These are phyloP conservation scores for Curvularia sp. DNA, from an alignment of 2,329 filamentous ascomycete species.

Conservation along the genomic window DNA sequence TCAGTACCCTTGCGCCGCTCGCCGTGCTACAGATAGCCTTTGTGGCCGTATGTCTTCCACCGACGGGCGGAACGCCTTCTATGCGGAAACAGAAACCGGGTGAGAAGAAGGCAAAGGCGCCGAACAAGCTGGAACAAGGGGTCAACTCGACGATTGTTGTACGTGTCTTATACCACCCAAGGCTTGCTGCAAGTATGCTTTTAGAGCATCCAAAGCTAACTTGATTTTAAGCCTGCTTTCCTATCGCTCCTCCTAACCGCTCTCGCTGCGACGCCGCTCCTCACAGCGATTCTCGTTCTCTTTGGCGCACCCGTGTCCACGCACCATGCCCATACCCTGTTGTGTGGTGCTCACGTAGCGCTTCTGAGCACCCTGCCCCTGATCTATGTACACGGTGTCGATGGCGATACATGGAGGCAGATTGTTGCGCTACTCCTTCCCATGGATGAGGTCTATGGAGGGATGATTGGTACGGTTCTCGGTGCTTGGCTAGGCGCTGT, in stretches of 20 bases:
- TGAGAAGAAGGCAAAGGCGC: constrained; percentile 46
- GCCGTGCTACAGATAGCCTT: constrained; percentile 68
- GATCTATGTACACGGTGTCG: constrained; percentile 84
- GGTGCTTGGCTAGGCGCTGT: constrained; percentile 94
- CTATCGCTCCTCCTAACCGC: constrained; percentile 69
- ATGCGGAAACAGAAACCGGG: constrained; percentile 62
- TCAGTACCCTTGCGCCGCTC: constrained; percentile 67
- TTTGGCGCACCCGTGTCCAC: constrained; percentile 91
- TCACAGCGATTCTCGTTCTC: constrained; percentile 73
- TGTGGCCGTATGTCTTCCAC: constrained; percentile 65
- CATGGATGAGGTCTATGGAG: constrained; percentile 84
- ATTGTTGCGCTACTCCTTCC: constrained; percentile 73
- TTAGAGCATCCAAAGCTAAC: background rate
- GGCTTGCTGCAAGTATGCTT: background rate
- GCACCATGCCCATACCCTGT: constrained; percentile 76
- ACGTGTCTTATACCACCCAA: constrained; percentile 28
- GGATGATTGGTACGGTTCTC: constrained; percentile 74
- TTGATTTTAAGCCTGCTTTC: constrained; percentile 65
- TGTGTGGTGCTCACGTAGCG: constrained; percentile 82
- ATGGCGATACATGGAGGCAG: constrained; percentile 72
- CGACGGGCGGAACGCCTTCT: constrained; percentile 51
- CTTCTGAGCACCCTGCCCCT: constrained; percentile 79
- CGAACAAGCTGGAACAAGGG: constrained; percentile 34
- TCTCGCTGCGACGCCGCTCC: constrained; percentile 63
- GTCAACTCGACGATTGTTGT: constrained; percentile 51